Evolutionary conservation across 257 asterid genomes (phyloP).

Genomic region (Salvia splendens): DNA sequence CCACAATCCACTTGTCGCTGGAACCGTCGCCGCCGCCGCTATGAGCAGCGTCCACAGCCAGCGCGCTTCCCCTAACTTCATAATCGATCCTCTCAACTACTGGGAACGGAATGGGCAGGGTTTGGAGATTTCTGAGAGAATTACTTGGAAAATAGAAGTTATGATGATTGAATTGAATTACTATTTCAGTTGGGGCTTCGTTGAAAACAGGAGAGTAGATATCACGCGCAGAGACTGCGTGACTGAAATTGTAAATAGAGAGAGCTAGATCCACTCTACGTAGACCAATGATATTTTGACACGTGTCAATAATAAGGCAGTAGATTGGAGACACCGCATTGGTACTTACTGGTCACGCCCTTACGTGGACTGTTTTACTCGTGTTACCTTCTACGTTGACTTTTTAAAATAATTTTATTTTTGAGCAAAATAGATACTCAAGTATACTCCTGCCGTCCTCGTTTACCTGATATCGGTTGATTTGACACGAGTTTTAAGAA

Average conservation of each 20-base stretch:
- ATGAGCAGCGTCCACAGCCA: constrained; percentile 35
- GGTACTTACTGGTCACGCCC: constrained; percentile 25
- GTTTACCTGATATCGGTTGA: too few species aligned
- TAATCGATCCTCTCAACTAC: constrained; percentile 11
- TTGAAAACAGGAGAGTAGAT: neutral
- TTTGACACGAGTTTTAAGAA: too few species aligned
- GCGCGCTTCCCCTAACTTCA: constrained; percentile 38
- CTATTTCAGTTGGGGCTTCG: constrained; percentile 20
- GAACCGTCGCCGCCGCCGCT: constrained; percentile 38
- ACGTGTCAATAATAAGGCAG: neutral
- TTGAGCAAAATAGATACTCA: too few species aligned
- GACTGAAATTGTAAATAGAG: constrained; percentile 27
- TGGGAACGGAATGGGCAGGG: neutral
- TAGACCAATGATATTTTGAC: constrained; percentile 32
- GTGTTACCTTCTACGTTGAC: neutral
- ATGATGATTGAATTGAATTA: neutral
- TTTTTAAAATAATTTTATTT: too few species aligned
- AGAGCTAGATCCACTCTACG: constrained; percentile 40
- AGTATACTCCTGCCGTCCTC: too few species aligned
- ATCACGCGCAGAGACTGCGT: constrained; percentile 31
- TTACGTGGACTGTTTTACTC: neutral
- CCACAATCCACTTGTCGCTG: constrained; percentile 69
- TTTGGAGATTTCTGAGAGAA: neutral
- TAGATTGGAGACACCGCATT: constrained; percentile 17
- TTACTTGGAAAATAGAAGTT: constrained; percentile 1